These are phyloP conservation scores for Fusarium pseudonygamai DNA, from an alignment of 2,329 filamentous ascomycete species.

Conservation along the genomic window DNA sequence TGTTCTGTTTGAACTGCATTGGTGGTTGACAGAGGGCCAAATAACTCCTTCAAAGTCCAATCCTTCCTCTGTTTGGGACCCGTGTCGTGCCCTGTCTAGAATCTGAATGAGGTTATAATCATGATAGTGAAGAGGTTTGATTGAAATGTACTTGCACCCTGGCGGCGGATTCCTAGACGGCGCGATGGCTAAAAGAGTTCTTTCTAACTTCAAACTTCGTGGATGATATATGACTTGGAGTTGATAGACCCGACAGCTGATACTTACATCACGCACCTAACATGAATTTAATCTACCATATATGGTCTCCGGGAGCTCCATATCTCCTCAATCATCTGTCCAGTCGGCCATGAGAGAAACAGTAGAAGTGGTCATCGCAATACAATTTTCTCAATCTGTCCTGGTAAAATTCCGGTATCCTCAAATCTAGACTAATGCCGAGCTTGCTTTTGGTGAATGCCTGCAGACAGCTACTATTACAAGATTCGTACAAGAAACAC, in stretches of 20 bases:
- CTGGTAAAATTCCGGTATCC: background rate
- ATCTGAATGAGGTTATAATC: background rate
- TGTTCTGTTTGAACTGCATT: too few relatives aligned
- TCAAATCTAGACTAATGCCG: background rate
- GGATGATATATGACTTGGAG: background rate
- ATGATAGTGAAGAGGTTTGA: accelerated
- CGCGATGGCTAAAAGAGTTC: background rate
- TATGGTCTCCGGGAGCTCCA: background rate
- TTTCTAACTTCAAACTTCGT: too few relatives aligned
- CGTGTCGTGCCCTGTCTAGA: accelerated
- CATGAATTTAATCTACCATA: background rate
- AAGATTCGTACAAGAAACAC: background rate
- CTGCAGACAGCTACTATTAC: background rate
- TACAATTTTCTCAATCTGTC: background rate
- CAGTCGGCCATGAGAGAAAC: accelerated
- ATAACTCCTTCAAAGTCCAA: background rate
- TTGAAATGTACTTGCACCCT: accelerated
- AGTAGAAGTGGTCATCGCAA: accelerated
- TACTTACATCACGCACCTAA: too few relatives aligned
- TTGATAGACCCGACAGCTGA: background rate
- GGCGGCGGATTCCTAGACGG: accelerated
- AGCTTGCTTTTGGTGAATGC: too few relatives aligned
- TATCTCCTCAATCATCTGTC: accelerated
- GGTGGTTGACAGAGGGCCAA: background rate
- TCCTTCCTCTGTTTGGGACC: background rate